A percentile compares a stretch with the other conserved stretches of the same genome.
Evolutionary conservation across 1,284 basidiomycete species (phyloP).

Genomic region (Tilletia caries): DNA sequence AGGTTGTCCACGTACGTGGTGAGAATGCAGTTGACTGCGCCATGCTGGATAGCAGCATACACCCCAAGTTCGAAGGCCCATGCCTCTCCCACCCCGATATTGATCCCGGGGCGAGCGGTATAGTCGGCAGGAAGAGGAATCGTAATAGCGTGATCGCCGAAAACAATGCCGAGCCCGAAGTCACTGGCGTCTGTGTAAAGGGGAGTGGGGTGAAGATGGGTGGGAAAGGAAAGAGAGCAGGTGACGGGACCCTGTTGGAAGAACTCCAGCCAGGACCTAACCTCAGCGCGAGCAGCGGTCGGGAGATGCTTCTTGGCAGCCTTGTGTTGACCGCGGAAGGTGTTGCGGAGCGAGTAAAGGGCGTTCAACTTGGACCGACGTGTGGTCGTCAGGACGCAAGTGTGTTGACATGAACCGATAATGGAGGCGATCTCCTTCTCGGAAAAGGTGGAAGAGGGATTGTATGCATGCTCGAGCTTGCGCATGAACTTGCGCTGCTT

Average conservation of each 20-base stretch:
- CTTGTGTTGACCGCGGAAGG: not conserved
- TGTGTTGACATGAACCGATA: not conserved
- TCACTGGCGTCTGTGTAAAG: not conserved
- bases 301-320: not conserved
- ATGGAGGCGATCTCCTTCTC: not conserved
- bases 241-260: not conserved
- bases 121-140: not conserved
- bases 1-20: not conserved
- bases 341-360: not conserved
- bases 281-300: not conserved
- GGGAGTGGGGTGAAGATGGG: not conserved
- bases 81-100: not conserved
- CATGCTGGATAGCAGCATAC: not conserved
- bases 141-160: not conserved
- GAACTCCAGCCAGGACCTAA: not conserved
- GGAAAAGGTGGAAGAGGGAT: not conserved
- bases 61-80: not conserved
- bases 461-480: not conserved
- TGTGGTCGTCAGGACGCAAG: not conserved
- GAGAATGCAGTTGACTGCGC: not conserved
- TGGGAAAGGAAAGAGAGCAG: not conserved
- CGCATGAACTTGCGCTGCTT: not conserved
- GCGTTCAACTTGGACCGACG: not conserved
- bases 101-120: not conserved
- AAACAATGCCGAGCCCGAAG: not conserved